phyloP scores from a whole-genome alignment of 2,329 filamentous ascomycete species.

The Penicillium verrucosum region DNA sequence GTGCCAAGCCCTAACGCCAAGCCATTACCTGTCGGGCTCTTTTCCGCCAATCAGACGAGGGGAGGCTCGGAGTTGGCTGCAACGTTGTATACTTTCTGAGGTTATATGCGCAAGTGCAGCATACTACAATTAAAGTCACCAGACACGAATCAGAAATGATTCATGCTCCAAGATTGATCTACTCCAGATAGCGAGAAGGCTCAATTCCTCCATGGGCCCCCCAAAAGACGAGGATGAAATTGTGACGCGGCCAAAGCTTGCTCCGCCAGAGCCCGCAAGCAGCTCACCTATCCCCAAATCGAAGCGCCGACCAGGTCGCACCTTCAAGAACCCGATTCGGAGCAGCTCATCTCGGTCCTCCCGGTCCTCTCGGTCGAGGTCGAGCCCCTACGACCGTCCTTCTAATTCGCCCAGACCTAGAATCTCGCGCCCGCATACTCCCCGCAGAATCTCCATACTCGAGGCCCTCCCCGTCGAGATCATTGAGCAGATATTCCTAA shows the following conservation, averaged over 20 bases:
- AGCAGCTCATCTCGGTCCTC: slow-evolving; percentile 2
- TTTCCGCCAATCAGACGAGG: slow-evolving; percentile 9
- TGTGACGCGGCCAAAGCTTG: background rate
- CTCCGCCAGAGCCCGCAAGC: background rate
- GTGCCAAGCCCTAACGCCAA: slow-evolving; percentile 2
- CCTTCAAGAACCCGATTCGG: slow-evolving; percentile 9
- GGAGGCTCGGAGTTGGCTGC: background rate
- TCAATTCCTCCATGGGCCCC: background rate
- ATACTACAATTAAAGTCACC: background rate
- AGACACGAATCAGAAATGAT: background rate
- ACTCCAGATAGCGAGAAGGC: background rate
- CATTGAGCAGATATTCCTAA: slow-evolving; percentile 53
- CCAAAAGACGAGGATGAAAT: background rate
- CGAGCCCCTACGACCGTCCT: slow-evolving; percentile 2
- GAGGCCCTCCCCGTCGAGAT: slow-evolving; percentile 51
- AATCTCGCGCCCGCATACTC: slow-evolving; percentile 2
- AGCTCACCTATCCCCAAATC: background rate
- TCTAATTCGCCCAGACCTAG: slow-evolving; percentile 2
- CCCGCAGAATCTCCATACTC: slow-evolving; percentile 31
- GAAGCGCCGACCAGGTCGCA: slow-evolving; percentile 9
- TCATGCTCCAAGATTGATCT: background rate
- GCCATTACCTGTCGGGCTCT: background rate
- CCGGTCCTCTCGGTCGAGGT: slow-evolving; percentile 7
- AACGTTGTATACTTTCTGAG: background rate
- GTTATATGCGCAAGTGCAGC: background rate